A percentile compares a stretch with the other conserved stretches of the same genome.
Conservation (phyloP, 768 basidiomycete species). For the Rhizopogon sp. region DNA sequence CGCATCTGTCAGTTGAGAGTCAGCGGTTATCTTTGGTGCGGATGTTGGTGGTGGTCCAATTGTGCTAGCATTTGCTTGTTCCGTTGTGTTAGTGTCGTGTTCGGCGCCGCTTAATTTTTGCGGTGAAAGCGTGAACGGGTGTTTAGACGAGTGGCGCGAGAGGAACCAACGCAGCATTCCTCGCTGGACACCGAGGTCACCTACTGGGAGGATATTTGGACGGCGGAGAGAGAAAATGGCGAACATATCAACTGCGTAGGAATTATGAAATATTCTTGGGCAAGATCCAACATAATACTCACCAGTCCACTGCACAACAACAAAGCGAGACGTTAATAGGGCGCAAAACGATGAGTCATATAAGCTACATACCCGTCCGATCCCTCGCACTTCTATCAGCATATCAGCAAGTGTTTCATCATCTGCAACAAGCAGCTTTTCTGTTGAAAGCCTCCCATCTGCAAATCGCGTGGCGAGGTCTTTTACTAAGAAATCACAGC, state of each 20-base stretch:
- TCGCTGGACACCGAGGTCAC: slow-evolving; percentile 82
- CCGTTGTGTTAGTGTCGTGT: slow-evolving; percentile 1
- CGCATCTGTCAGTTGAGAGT: not conserved
- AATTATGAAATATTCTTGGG: slow-evolving; percentile 4
- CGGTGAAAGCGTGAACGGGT: slow-evolving; percentile 45
- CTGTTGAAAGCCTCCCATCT: slow-evolving; percentile 72
- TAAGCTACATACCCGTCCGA: slow-evolving; percentile 54
- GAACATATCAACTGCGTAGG: slow-evolving; percentile 79
- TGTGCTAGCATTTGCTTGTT: not conserved
- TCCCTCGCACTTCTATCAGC: slow-evolving; percentile 74
- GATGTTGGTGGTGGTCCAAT: not conserved
- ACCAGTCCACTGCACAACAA: slow-evolving; percentile 55
- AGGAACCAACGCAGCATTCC: slow-evolving; percentile 68
- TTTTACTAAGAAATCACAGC: slow-evolving; percentile 42
- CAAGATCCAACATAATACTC: slow-evolving; percentile 8
- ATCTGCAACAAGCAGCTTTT: slow-evolving; percentile 60
- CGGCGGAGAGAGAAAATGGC: slow-evolving; percentile 83
- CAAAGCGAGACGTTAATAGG: slow-evolving; percentile 3
- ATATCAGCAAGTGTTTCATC: slow-evolving; percentile 77
- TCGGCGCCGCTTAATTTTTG: slow-evolving; percentile 34
- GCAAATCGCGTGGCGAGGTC: slow-evolving; percentile 78
- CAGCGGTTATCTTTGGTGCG: not conserved
- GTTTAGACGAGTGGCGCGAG: slow-evolving; percentile 50
- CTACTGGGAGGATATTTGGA: slow-evolving; percentile 74
- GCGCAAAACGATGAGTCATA: not conserved